Conservation (phyloP, 805 yeast genomes). For the Phaffomyces antillensis region DNA sequence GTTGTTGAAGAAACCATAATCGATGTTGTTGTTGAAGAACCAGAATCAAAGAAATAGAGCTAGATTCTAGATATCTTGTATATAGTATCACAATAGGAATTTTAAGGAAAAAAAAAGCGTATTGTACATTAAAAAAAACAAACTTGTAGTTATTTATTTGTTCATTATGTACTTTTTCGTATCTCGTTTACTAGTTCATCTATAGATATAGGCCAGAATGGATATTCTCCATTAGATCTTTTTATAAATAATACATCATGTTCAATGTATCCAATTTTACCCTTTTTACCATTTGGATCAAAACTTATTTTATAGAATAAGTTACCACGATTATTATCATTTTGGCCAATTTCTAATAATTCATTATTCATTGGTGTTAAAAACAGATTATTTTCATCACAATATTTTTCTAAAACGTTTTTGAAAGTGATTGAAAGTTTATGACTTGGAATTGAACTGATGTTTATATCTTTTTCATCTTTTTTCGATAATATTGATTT, state of each 20-base stretch:
- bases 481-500: background rate
- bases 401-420: constrained; percentile 59
- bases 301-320: constrained; percentile 36
- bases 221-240: background rate
- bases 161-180: too few species aligned
- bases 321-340: constrained; percentile 10
- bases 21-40: background rate
- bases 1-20: background rate
- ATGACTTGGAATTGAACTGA: constrained; percentile 29
- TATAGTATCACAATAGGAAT: background rate
- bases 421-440: constrained; percentile 44
- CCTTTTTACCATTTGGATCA: constrained; percentile 26
- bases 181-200: constrained; percentile 18
- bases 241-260: constrained; percentile 60
- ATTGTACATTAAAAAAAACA: background rate
- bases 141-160: too few species aligned
- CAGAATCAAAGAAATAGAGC: background rate
- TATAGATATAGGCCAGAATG: constrained; percentile 32
- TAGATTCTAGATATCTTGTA: background rate
- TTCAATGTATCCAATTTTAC: constrained; percentile 41
- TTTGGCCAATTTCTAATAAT: constrained; percentile 27
- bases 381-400: constrained; percentile 40
- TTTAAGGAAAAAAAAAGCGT: background rate
- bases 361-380: constrained; percentile 14
- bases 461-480: background rate